phyloP scores from a whole-genome alignment of 2,329 filamentous ascomycete genomes.

The Penicillium brevicompactum region DNA sequence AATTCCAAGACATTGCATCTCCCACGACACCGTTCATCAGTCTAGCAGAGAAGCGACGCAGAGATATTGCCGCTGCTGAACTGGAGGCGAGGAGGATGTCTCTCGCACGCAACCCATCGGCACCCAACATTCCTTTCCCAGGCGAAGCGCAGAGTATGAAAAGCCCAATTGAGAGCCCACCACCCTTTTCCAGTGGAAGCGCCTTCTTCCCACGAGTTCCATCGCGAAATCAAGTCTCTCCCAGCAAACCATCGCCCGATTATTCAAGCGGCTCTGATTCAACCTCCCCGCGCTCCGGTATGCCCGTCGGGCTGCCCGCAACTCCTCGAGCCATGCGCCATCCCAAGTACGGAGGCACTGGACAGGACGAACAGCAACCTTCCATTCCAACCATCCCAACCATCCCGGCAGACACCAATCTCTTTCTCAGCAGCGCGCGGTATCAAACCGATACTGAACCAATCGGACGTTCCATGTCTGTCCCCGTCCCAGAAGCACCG shows the following conservation, averaged over 20 bases:
- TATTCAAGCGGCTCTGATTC: conserved; percentile 44
- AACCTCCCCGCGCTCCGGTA: conserved; percentile 46
- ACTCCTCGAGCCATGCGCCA: conserved; percentile 91
- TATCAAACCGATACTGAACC: conserved; percentile 41
- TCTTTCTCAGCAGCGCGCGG: conserved; percentile 38
- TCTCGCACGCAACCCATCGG: conserved; percentile 75
- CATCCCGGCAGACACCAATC: conserved; percentile 53
- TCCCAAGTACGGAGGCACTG: conserved; percentile 61
- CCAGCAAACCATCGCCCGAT: conserved; percentile 42
- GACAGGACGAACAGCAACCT: conserved; percentile 47
- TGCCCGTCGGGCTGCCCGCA: conserved; percentile 76
- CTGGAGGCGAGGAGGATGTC: conserved; percentile 87
- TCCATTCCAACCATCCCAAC: conserved; percentile 59
- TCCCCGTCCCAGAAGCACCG: conserved; percentile 36
- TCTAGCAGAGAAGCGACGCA: conserved; percentile 68
- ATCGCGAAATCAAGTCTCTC: conserved; percentile 34
- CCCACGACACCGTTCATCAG: conserved; percentile 26
- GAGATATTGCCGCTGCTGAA: conserved; percentile 77
- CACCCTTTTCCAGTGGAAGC: conserved; percentile 36
- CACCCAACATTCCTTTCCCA: conserved; percentile 78
- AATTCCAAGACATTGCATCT: conserved; percentile 25
- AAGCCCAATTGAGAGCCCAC: conserved; percentile 47
- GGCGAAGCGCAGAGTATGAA: conserved; percentile 50
- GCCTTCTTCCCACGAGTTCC: conserved; percentile 37
- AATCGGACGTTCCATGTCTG: conserved; percentile 44